These are phyloP conservation scores for Lipomyces starkeyi DNA, from an alignment of 805 yeast genomes.

Conservation along the genomic window DNA sequence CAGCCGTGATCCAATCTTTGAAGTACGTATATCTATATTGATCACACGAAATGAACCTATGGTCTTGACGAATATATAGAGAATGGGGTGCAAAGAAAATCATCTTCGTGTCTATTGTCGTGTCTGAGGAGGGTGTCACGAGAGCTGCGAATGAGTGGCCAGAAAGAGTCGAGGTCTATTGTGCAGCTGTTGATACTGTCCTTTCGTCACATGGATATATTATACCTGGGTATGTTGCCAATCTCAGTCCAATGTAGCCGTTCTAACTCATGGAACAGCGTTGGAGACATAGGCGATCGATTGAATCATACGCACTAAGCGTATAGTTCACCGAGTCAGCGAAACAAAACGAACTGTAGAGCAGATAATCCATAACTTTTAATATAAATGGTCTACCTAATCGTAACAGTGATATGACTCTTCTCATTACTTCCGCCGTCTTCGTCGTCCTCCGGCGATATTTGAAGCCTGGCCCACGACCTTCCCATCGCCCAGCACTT, in stretches of 20 bases:
- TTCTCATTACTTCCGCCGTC: slow-evolving; percentile 23
- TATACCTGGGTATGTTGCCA: slow-evolving; percentile 42
- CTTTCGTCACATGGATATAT: slow-evolving; percentile 43
- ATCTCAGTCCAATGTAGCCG: slow-evolving; percentile 5
- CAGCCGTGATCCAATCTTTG: slow-evolving; percentile 44
- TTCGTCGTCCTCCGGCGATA: slow-evolving; percentile 37
- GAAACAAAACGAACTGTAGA: background rate
- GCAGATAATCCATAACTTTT: background rate
- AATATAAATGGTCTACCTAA: background rate
- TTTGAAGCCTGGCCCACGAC: slow-evolving; percentile 31
- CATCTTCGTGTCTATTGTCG: slow-evolving; percentile 41
- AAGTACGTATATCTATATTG: slow-evolving; percentile 17
- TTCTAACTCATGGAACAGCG: background rate
- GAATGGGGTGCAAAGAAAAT: slow-evolving; percentile 46
- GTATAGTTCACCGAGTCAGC: background rate
- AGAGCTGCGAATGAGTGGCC: slow-evolving; percentile 36
- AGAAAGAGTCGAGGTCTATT: slow-evolving; percentile 41
- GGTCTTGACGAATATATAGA: background rate
- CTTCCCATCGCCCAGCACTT: slow-evolving; percentile 21
- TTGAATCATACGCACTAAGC: slow-evolving; percentile 29
- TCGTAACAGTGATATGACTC: background rate
- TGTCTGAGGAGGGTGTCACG: slow-evolving; percentile 41
- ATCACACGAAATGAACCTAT: background rate
- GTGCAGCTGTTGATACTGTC: slow-evolving; percentile 42
- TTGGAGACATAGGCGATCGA: slow-evolving; percentile 48